Conservation (phyloP, 1,284 basidiomycete genomes). For the Stygiomarasmius scandens region DNA sequence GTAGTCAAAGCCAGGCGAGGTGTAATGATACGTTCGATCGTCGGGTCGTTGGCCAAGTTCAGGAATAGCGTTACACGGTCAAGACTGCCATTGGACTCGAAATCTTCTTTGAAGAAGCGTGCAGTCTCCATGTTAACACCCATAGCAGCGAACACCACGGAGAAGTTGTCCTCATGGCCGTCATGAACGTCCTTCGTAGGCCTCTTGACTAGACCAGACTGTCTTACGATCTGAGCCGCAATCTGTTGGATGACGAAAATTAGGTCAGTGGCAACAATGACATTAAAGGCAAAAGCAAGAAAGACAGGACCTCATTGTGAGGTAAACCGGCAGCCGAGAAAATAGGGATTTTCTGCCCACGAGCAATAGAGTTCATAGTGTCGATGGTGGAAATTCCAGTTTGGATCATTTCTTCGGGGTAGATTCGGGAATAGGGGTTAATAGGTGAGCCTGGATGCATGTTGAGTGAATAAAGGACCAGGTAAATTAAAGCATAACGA, state of each 20-base stretch:
- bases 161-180: constrained; percentile 99
- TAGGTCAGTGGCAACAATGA: constrained; percentile 1
- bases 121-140: constrained; percentile 99
- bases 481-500: constrained; percentile 9
- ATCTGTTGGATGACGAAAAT: constrained; percentile 59
- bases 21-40: constrained; percentile 99
- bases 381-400: constrained; percentile 99
- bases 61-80: constrained; percentile 99
- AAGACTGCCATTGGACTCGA: constrained; percentile 97
- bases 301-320: constrained; percentile 86
- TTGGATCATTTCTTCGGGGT: constrained; percentile 99
- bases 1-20: constrained; percentile 98
- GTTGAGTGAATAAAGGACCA: constrained; percentile 13
- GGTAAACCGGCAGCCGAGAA: constrained; percentile 99
- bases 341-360: constrained; percentile 99
- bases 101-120: constrained; percentile 99
- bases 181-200: constrained; percentile 98
- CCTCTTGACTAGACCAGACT: constrained; percentile 95
- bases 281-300: constrained; percentile 18
- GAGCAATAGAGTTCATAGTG: constrained; percentile 98
- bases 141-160: constrained; percentile 99
- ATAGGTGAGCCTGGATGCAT: constrained; percentile 85
- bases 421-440: constrained; percentile 99
- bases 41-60: constrained; percentile 99
- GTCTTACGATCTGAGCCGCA: constrained; percentile 99